Evolutionary conservation across 2,329 filamentous ascomycete genomes (phyloP).

Genomic region (Aspergillus persii): DNA sequence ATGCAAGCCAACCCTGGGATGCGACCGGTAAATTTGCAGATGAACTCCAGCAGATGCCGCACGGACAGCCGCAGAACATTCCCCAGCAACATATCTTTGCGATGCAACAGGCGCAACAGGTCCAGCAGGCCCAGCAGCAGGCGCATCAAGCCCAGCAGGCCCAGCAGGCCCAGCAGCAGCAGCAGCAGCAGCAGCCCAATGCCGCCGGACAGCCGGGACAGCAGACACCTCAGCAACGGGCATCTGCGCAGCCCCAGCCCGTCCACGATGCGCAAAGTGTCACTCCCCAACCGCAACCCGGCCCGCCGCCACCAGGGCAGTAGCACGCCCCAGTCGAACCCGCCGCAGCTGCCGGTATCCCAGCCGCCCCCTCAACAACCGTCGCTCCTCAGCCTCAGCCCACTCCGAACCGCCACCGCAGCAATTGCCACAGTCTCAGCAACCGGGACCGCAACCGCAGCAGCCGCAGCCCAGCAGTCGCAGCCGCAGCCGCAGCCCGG

Average conservation of each 20-base stretch:
- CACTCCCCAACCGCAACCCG: conserved; percentile 45
- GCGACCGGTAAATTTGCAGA: conserved; percentile 38
- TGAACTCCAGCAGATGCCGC: conserved; percentile 43
- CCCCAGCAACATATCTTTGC: conserved; percentile 42
- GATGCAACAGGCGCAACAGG: conserved; percentile 33
- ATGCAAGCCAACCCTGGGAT: conserved; percentile 43
- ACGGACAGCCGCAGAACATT: conserved; percentile 42
- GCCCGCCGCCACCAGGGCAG: conserved; percentile 38
- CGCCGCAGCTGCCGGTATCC: conserved; percentile 29
- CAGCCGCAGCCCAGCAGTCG: conserved; percentile 27
- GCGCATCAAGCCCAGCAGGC: conserved; percentile 31
- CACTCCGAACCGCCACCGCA: conserved; percentile 36
- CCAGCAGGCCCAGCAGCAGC: conserved; percentile 29
- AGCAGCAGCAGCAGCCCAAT: conserved; percentile 26
- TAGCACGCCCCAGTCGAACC: conserved; percentile 37
- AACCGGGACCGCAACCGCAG: conserved; percentile 29
- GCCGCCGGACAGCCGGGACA: conserved; percentile 37
- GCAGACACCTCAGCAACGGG: conserved; percentile 42
- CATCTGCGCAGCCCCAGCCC: conserved; percentile 41
- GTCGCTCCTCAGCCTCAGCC: conserved; percentile 34
- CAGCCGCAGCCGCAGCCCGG: conserved; percentile 36
- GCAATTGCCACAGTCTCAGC: conserved; percentile 38
- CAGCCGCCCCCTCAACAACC: conserved; percentile 37
- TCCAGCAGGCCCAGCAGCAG: conserved; percentile 28
- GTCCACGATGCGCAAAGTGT: conserved; percentile 43